Base-by-base conservation (phyloP, 495 filamentous ascomycete genomes). In the Penicillium angulare region DNA sequence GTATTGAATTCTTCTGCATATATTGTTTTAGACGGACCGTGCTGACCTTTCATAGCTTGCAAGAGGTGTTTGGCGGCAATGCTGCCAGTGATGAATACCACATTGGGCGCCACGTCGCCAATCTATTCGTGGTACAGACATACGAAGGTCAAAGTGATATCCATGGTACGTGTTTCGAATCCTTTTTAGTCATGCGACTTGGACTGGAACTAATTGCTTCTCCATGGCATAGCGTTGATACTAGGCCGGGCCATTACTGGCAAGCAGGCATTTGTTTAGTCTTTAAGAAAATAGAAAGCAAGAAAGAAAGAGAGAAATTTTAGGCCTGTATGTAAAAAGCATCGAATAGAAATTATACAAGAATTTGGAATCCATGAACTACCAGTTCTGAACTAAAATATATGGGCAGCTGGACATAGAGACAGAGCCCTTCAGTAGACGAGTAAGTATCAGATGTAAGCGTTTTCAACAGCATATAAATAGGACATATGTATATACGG, bases 101-200 rank as follows among this genome's bases (percentile, higher is more conserved):
- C 24, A 96, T 97, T 61, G 93, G 88, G 29, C 82, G 93, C 57
- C 95, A 97, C 76, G 93, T 96, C 24, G 87, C 93, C 35, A 98
- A 98, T 65, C 65, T 98, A 52, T 97, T 95, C 66, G 95, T 98
- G 45, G 96, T 92, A 36, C 92, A 97, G 67, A 97, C 92, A 1
- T 98, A 98, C 55, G 93, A 97, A 72, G 92, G 92, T 7, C 92
- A 96, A 67, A 95, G 90, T 55, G 92, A 97, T 72, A 96, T 96
- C 56, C 92, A 96, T 65, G 79, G 90, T 93, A 72, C 81, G 89
- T 79, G 20, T 2, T 7, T 6, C 27, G 27, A 31, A 31, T 31
- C 40, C 34, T 38, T 13, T 48, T 32, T 7, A 42, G 32, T 22
- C 47, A 24, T 16, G 34, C 32, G 16, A 20, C 26, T 64, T 47